Evolutionary conservation across 345 rosid genomes (phyloP).

Genomic region (Salix caprea): DNA sequence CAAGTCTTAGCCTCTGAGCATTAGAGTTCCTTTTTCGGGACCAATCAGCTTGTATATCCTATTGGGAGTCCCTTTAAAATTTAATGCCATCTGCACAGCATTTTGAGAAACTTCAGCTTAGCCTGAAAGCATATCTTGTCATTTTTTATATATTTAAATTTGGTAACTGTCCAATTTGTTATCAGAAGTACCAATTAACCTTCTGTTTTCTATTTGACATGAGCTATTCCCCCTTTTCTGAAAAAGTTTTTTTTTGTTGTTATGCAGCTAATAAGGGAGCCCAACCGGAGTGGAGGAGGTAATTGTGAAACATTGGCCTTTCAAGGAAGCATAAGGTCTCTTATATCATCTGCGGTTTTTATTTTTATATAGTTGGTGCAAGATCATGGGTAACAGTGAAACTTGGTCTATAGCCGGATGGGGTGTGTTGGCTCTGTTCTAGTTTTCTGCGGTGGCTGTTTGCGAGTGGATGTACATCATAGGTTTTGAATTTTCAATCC

Average conservation of each 20-base stretch:
- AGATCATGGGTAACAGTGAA: constrained; percentile 30
- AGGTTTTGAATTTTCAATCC: constrained; percentile 32
- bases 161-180: neutral
- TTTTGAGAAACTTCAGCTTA: neutral
- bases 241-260: neutral
- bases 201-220: neutral
- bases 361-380: constrained; percentile 7
- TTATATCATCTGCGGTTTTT: constrained; percentile 10
- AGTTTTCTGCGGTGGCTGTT: constrained; percentile 25
- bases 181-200: neutral
- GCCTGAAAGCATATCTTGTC: neutral
- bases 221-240: neutral
- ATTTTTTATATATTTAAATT: neutral
- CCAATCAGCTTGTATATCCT: neutral
- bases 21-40: neutral
- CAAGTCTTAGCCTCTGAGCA: neutral
- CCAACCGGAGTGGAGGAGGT: constrained; percentile 60
- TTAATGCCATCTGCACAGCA: neutral
- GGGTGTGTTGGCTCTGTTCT: constrained; percentile 17
- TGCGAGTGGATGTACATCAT: constrained; percentile 49
- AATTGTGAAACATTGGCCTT: constrained; percentile 8
- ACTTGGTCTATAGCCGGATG: constrained; percentile 12
- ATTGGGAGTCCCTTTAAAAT: neutral
- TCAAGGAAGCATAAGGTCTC: constrained; percentile 7
- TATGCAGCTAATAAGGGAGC: constrained; percentile 58